Percentiles rank a stretch among this genome's conserved stretches.
phyloP scores from a whole-genome alignment of 345 rosid species.

The Eucalyptus erythrocorys region DNA sequence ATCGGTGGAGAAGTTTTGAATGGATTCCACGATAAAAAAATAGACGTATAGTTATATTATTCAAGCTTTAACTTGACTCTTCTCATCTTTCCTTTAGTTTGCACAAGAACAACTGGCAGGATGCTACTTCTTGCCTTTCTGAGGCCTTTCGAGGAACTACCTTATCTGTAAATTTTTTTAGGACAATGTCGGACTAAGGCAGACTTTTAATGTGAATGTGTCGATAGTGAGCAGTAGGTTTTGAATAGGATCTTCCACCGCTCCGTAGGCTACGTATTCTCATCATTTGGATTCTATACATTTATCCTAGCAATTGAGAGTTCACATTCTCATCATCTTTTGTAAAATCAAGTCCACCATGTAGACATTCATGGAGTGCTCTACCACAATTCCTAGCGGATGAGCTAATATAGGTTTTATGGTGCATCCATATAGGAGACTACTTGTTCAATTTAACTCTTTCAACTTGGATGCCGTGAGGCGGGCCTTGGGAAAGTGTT shows the following conservation, averaged over 20 bases:
- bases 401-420: background rate
- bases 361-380: background rate
- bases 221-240: no score
- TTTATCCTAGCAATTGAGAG: background rate
- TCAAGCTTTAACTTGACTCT: background rate
- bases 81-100: background rate
- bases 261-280: rapidly evolving
- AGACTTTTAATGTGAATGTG: no score
- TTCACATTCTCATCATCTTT: background rate
- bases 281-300: no score
- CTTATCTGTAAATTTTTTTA: no score
- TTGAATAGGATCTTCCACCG: no score
- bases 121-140: no score
- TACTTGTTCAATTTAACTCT: background rate
- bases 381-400: background rate
- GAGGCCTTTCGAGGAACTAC: no score
- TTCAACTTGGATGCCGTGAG: background rate
- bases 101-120: no score
- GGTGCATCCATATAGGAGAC: background rate
- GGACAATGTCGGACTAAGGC: no score
- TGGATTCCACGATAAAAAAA: no score
- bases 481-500: rapidly evolving
- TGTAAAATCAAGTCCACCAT: background rate
- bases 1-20: no score
- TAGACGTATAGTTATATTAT: background rate